phyloP scores from a whole-genome alignment of 1,139 yeast genomes.

The Eremothecium gossypii region DNA sequence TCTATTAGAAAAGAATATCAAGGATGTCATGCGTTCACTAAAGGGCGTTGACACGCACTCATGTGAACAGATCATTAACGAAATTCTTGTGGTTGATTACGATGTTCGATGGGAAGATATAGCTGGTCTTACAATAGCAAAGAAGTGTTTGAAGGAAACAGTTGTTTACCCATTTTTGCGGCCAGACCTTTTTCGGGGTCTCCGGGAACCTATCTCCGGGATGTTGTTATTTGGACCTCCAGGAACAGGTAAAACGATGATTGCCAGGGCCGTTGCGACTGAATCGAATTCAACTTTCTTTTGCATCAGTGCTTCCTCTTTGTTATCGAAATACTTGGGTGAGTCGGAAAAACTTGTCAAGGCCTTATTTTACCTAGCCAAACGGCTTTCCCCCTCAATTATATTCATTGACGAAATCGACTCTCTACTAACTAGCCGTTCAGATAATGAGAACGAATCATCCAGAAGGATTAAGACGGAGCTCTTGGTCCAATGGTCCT shows the following conservation, averaged over 20 bases:
- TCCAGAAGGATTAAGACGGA: conserved; percentile 55
- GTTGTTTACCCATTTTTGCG: conserved; percentile 59
- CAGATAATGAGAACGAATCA: conserved; percentile 40
- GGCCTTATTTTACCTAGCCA: conserved; percentile 50
- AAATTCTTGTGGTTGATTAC: conserved; percentile 50
- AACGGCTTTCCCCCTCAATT: conserved; percentile 37
- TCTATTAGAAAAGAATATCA: conserved; percentile 9
- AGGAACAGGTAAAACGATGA: conserved; percentile 43
- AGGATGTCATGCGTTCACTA: conserved; percentile 14
- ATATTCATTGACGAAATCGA: conserved; percentile 55
- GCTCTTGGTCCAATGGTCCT: conserved; percentile 58
- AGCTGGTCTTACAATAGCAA: conserved; percentile 50
- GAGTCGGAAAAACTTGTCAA: conserved; percentile 55
- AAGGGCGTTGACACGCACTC: conserved; percentile 38
- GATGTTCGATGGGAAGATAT: conserved; percentile 57
- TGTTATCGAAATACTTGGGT: conserved; percentile 54
- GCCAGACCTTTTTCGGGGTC: conserved; percentile 52
- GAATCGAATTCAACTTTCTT: conserved; percentile 58
- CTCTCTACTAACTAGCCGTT: conserved; percentile 46
- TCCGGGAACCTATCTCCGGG: conserved; percentile 56
- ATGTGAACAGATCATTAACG: conserved; percentile 36
- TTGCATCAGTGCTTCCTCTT: conserved; percentile 51
- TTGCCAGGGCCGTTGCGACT: conserved; percentile 59
- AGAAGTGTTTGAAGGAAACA: conserved; percentile 51
- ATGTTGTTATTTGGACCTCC: conserved; percentile 59